These are phyloP conservation scores for Hericium erinaceus DNA, from an alignment of 768 basidiomycete genomes.

Conservation along the genomic window DNA sequence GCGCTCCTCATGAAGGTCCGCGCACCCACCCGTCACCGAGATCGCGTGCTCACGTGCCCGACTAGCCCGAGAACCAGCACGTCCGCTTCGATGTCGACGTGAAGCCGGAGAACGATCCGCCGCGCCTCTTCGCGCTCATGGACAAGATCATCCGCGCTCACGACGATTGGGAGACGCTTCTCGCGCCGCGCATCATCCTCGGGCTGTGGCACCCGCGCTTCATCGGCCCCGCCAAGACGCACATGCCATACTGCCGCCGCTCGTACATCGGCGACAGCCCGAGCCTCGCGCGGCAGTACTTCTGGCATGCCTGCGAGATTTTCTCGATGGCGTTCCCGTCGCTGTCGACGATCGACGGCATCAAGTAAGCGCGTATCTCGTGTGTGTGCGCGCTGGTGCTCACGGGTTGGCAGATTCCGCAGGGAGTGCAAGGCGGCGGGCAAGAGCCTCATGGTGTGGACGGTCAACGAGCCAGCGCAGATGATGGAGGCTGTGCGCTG, in stretches of 20 bases:
- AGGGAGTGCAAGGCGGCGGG: slow-evolving; percentile 67
- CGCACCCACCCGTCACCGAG: not conserved
- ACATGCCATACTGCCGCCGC: slow-evolving; percentile 75
- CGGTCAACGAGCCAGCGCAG: slow-evolving; percentile 81
- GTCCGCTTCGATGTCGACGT: slow-evolving; percentile 85
- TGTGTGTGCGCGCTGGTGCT: not conserved
- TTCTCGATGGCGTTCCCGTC: slow-evolving; percentile 81
- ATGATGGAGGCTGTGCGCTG: slow-evolving; percentile 80
- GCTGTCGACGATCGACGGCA: slow-evolving; percentile 65
- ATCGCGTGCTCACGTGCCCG: not conserved
- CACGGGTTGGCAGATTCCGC: slow-evolving; percentile 48
- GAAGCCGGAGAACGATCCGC: slow-evolving; percentile 88
- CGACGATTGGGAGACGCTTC: slow-evolving; percentile 58
- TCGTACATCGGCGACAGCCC: slow-evolving; percentile 78
- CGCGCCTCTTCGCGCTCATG: slow-evolving; percentile 76
- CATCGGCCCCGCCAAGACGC: slow-evolving; percentile 60
- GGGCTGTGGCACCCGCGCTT: slow-evolving; percentile 92
- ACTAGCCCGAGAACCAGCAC: slow-evolving; percentile 66
- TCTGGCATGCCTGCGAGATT: slow-evolving; percentile 79
- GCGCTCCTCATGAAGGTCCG: slow-evolving; percentile 64
- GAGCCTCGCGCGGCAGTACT: slow-evolving; percentile 69
- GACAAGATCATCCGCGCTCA: slow-evolving; percentile 54
- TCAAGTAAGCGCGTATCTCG: slow-evolving; percentile 34
- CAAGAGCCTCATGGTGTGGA: slow-evolving; percentile 92
- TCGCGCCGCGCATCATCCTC: slow-evolving; percentile 74